Base-by-base conservation (phyloP, 169 alveolate genomes). In the Cryptosporidium sp. region DNA sequence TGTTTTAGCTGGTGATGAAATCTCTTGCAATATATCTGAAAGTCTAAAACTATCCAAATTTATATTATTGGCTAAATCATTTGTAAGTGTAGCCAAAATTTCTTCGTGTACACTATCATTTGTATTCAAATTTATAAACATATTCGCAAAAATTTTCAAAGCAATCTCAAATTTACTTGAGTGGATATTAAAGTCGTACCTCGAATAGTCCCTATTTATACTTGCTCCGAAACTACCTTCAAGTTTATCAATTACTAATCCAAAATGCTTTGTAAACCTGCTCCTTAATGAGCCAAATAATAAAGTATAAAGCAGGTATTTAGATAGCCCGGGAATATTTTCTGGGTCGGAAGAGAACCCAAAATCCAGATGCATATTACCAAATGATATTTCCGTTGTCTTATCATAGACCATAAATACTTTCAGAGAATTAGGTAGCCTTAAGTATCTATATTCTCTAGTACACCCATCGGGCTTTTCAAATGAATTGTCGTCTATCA, bases 311-410 rank as follows among this genome's bases (percentile, higher is more conserved):
- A 51, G 86, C 55, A 73, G 71, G 33, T 52, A 73, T 33, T 71
- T 73, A 8, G 86, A 52, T 3, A 73, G 45, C 0, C 86, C 86
- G 10, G 86, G 86, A n/a, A 55, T 18, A 26, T 55, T 55, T 35
- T 73, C 59, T n/a, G 86, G 86, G 7, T 73, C 86, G 9, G 70
- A 73, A n/a, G 62, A 35, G 55, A 55, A 52, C 14, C 86, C 86
- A 55, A 62, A 58, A 16, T 37, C 51, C 6, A 73, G 10, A 7
- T 48, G 21, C 68, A 73, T 51, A 21, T 26, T 51, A 1, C 86
- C 86, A 16, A 55, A 31, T 18, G 86, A 73, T 12, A 55, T 21
- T n/a, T 12, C 48, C 2, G 58, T 29, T 18, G 43, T 23, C 51
- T 73, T 73, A 52, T 73, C 86, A 21, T 52, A 43, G 6, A 73